Base-by-base conservation (phyloP, 495 filamentous ascomycete genomes). In the Neurospora tetrasperma region DNA sequence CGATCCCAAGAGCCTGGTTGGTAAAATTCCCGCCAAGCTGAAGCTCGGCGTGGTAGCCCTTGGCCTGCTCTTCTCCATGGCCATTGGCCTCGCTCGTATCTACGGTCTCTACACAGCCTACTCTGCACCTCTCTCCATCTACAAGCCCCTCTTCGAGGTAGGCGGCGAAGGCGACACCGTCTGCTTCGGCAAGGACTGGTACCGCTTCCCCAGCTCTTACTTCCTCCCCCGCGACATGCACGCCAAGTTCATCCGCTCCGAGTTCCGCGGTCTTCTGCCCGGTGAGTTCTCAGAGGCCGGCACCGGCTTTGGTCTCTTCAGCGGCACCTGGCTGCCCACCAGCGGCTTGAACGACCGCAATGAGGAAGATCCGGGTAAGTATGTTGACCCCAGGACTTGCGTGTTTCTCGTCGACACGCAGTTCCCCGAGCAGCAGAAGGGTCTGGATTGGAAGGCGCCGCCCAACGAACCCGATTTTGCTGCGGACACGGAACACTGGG, bases 141-240 rank as follows among this genome's bases (percentile, higher is more conserved):
- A 97, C 76, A 46, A 78, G 35, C 84, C 83, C 1, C 83, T 90
- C 3, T 76, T 79, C 31, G 86, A 83, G 20, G 71, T 90, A 7
- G 84, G 84, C 9, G 79, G 84, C 4, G 78, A 80, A 3, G 90
- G 89, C n/a, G 90, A 90, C 62, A 89, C 84, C 39, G 88, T 99
- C 5, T 99, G 96, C 81, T 87, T 97, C 68, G 94, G 92, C 54
- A 98, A 98, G 80, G 96, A 99, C 80, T 99, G 96, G 96, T 98
- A 99, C 79, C 92, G 96, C 69, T 99, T 97, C 78, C 96, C 96
- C 12, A 94, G 92, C 16, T 94, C 93, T 5, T 98, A 94, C 82
- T 93, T 94, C 79, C 85, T 99, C 1, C 96, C 96, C 0, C 80
- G 89, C 8, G 86, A 86, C 62, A 91, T 94, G 86, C 88, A 87